A percentile compares a stretch with the other conserved stretches of the same genome.
Evolutionary conservation across 208 protist species (phyloP).

Genomic region (Trichomonas gallinae): DNA sequence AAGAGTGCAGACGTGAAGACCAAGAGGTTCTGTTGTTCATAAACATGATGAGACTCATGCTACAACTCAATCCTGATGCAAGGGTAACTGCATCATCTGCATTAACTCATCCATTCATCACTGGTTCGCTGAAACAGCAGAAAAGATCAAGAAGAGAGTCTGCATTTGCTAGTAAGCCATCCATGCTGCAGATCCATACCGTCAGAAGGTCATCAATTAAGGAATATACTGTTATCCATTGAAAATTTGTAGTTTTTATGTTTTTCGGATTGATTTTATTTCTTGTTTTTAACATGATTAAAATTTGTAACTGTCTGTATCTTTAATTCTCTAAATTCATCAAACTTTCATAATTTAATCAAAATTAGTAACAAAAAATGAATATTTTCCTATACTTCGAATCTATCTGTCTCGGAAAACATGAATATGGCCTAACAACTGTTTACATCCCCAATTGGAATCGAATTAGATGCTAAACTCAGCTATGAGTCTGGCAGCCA

Average conservation of each 20-base stretch:
- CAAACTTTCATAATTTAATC: too few relatives aligned
- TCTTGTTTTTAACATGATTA: neutral
- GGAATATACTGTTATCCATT: neutral
- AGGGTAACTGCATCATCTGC: neutral
- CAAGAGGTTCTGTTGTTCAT: neutral
- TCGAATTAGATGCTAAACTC: too few relatives aligned
- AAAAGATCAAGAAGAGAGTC: neutral
- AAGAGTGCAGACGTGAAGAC: neutral
- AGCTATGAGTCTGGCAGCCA: too few relatives aligned
- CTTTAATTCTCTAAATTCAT: too few relatives aligned
- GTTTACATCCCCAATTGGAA: too few relatives aligned
- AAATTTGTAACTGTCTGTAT: neutral
- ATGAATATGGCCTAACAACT: too few relatives aligned
- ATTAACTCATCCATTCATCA: neutral
- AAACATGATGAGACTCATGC: neutral
- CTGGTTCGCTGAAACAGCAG: neutral
- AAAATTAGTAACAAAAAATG: too few relatives aligned
- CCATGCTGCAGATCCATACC: neutral
- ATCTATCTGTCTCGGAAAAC: too few relatives aligned
- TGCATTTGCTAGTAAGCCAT: neutral
- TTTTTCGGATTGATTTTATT: neutral
- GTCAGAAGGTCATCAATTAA: neutral
- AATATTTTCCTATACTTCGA: too few relatives aligned
- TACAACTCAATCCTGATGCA: neutral
- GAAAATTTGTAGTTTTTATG: neutral